A percentile compares a stretch with the other conserved stretches of the same genome.
These are phyloP conservation scores for Stachybotrys elegans DNA, from an alignment of 2,329 filamentous ascomycete genomes.

Conservation along the genomic window DNA sequence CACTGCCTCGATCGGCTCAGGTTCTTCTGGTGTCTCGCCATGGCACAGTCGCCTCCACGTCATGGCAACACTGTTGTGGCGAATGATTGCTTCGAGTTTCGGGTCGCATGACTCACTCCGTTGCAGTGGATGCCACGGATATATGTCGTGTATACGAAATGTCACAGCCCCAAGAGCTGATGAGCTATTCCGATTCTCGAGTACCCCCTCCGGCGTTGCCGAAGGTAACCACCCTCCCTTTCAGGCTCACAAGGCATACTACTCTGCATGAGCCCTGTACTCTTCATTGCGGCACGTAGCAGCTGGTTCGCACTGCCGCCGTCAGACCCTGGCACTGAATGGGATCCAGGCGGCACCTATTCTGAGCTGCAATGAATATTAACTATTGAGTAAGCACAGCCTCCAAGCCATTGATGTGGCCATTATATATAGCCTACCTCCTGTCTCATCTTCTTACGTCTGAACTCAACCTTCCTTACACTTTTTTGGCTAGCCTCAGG, in stretches of 20 bases:
- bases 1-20: not conserved
- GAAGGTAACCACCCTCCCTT: not conserved
- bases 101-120: not conserved
- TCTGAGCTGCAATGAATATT: not conserved
- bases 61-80: not conserved
- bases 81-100: not conserved
- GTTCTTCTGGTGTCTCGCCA: not conserved
- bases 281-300: not conserved
- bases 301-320: not conserved
- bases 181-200: not conserved
- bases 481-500: not conserved
- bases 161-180: not conserved
- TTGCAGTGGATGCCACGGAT: not conserved
- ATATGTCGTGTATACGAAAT: not conserved
- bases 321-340: not conserved
- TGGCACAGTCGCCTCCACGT: not conserved
- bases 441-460: not conserved
- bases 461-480: not conserved
- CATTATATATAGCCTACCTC: not conserved
- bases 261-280: not conserved
- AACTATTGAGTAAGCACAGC: not conserved
- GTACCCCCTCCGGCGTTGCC: not conserved
- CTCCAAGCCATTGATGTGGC: not conserved
- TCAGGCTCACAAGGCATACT: not conserved
- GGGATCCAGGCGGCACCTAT: not conserved